Percentiles rank a stretch among this genome's conserved stretches.
phyloP scores from a whole-genome alignment of 2,329 filamentous ascomycete species.

The Fusarium keratoplasticum region DNA sequence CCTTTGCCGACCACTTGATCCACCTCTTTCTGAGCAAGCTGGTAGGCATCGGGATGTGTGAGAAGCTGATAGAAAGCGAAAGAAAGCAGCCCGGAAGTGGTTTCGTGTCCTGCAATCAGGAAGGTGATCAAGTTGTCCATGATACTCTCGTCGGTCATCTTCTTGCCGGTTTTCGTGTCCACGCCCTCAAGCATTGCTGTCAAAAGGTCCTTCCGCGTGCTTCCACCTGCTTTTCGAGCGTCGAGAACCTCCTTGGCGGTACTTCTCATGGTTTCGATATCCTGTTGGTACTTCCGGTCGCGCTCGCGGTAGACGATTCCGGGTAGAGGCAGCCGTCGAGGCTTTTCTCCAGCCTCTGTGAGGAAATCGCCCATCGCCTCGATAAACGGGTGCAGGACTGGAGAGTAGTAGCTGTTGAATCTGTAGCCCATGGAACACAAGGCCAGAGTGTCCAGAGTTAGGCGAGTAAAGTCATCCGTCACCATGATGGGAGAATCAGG shows the following conservation, averaged over 20 bases:
- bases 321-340: background rate
- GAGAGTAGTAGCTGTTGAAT: conserved; percentile 2
- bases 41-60: background rate
- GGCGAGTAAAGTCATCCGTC: conserved; percentile 75
- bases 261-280: background rate
- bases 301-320: background rate
- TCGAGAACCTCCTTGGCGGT: background rate
- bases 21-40: background rate
- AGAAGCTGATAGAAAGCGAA: background rate
- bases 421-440: background rate
- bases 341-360: background rate
- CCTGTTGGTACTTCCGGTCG: background rate
- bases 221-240: background rate
- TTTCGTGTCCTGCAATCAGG: conserved; percentile 77
- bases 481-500: conserved; percentile 66
- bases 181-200: conserved; percentile 76
- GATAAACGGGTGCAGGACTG: background rate
- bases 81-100: conserved; percentile 60
- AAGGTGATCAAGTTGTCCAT: conserved; percentile 79
- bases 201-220: conserved; percentile 48
- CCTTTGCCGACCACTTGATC: background rate
- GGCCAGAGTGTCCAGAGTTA: conserved; percentile 55
- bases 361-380: background rate
- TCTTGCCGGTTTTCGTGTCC: conserved; percentile 74
- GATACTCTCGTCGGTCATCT: conserved; percentile 71